phyloP scores from a whole-genome alignment of 2,329 filamentous ascomycete genomes.

The Talaromyces piceae region DNA sequence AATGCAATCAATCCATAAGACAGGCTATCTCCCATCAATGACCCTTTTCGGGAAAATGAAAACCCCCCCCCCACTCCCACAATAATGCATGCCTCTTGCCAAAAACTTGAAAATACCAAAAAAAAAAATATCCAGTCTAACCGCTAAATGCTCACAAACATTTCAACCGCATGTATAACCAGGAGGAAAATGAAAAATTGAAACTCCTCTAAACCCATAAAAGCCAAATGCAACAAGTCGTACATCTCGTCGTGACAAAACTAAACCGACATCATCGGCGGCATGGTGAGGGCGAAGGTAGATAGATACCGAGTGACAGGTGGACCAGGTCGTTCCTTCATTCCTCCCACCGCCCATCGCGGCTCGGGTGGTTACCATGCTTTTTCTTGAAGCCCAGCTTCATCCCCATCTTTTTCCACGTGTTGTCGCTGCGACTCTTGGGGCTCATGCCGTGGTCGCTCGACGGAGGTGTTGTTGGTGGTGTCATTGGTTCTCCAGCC shows the following conservation, averaged over 20 bases:
- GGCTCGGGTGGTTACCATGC: conserved; percentile 19
- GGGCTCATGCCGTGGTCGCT: conserved; percentile 32
- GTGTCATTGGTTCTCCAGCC: conserved; percentile 42
- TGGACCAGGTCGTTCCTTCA: too few relatives aligned
- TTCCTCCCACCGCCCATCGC: conserved; percentile 18
- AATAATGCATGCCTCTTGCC: neutral
- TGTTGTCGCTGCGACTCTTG: conserved; percentile 39
- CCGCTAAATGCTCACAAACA: conserved; percentile 1
- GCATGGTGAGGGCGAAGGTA: too few relatives aligned
- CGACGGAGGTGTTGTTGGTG: conserved; percentile 44
- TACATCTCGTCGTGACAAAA: neutral
- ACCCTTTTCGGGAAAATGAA: neutral
- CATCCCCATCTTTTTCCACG: conserved; percentile 48
- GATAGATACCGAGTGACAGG: too few relatives aligned
- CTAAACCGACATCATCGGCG: too few relatives aligned
- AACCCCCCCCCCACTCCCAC: neutral
- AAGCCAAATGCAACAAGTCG: neutral
- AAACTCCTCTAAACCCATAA: neutral
- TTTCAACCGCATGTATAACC: neutral
- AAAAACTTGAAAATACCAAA: too few relatives aligned
- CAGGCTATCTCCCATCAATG: neutral
- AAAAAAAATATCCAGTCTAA: neutral
- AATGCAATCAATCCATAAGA: neutral
- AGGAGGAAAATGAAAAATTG: neutral
- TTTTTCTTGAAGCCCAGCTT: conserved; percentile 40